Evolutionary conservation across 169 alveolate genomes (phyloP), one percentile per base, ranked within the genome.

Genomic region (Cryptosporidium canis): DNA sequence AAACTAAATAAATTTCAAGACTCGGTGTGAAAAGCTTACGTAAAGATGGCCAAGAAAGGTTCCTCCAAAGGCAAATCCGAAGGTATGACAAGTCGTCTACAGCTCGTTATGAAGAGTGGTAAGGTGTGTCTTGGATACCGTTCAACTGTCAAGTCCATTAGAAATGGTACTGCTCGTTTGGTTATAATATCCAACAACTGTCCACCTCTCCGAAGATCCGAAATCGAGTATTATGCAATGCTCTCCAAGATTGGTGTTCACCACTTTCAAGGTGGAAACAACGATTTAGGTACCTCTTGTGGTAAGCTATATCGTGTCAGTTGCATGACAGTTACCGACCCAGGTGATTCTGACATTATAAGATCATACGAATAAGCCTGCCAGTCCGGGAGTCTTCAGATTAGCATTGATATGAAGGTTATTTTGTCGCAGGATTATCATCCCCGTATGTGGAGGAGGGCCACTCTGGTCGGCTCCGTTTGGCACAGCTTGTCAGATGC

Each of bases 311-410:
- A 96, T 94, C 97, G 99, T 85, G 97, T 96, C 51, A 95, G 99
- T 47, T 95, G 97, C 83, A 91, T 98, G 94, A 97, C 98, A 39
- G 94, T 98, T 51, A 92, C 96, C 35, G 99, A 98, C 83, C 97
- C 99, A 48, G 99, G 99, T 35, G 99, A 98, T 90, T 96, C 99
- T 16, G 99, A 98, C 90, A 98, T 98, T 91, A 94, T 97, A 77
- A 95, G 96, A 90, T 91, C 97, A 41, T 92, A 94, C 85, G 97
- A 96, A 85, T 94, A 93, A 71, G 41, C 47, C 48, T 35, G 24
- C 7, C 4, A 33, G 45, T 29, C 41, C 47, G n/a, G 12, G 24
- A 39, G 35, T 47, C 24, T 12, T 29, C 67, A 3, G 2, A 58
- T 58, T 58, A 4, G 16, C 67, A n/a, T 24, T 58, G 4, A 58